phyloP scores from a whole-genome alignment of 208 protist genomes.

The Balamuthia mandrillaris region DNA sequence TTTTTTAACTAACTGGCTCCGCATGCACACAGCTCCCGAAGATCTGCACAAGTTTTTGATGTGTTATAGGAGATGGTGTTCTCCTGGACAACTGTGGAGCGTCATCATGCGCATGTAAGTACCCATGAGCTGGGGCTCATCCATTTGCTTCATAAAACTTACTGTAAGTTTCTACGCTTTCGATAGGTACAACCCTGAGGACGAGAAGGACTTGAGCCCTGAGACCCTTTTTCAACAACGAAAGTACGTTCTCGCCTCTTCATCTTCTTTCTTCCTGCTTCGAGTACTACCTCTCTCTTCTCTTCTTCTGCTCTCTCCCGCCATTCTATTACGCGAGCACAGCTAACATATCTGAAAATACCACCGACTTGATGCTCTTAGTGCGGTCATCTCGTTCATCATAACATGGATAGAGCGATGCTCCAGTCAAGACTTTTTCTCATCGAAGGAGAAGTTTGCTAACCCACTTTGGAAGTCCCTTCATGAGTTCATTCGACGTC shows the following conservation, averaged over 20 bases:
- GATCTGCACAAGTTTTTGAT: neutral
- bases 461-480: constrained; percentile 20
- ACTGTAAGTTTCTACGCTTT: neutral
- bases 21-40: neutral
- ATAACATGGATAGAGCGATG: neutral
- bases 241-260: neutral
- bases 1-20: neutral
- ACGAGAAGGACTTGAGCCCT: neutral
- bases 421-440: neutral
- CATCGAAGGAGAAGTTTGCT: constrained; percentile 18
- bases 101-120: no score
- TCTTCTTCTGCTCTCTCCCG: neutral
- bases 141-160: neutral
- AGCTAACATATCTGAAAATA: no score
- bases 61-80: constrained; percentile 17
- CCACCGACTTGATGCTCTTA: neutral
- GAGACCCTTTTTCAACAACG: neutral
- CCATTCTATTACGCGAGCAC: neutral
- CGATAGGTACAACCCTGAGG: neutral
- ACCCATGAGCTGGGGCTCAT: neutral
- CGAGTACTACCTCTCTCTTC: neutral
- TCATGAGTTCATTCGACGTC: neutral
- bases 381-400: constrained; percentile 17
- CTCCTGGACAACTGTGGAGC: constrained; percentile 2
- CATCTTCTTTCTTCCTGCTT: neutral